Evolutionary conservation across 1,284 basidiomycete genomes (phyloP), one percentile per base, ranked within the genome.

Genomic region (Termitomyces sp.): DNA sequence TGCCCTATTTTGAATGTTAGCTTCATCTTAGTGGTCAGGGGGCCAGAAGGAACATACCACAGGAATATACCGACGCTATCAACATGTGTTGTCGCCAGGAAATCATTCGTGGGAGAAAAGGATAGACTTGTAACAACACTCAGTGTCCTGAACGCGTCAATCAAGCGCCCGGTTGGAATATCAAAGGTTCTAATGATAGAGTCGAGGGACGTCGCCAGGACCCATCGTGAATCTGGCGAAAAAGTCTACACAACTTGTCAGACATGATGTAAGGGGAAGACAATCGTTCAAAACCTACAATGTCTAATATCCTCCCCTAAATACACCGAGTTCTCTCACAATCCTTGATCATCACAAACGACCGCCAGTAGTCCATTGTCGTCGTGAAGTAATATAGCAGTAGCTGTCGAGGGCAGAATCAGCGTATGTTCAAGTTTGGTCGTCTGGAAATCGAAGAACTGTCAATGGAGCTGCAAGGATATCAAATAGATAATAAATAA

Each of bases 401-500:
- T 81, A 30, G 84, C 79, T 1, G 84, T 75, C 5, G 89, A 84
- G 1, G 88, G 78, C 1, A 97, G 68, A 10, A 83, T 70, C 41
- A 93, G 60, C 0, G 84, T 84, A 51, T 88, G 73, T 52, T 88
- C 76, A 46, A 92, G 71, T 58, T 82, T 81, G 8, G 89, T 83
- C 0, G 87, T 86, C 65, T 94, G 88, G 69, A 99, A 99, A 70
- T 98, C 91, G 64, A 97, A 99, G 75, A 97, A 97, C 91, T 97
- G 57, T 19, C 24, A 44, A 46, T 52, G 38, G 30, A 24, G 42
- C 41, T 24, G 28, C 26, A 49, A 16, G 21, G 10, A 42, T n/a
- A 42, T 21, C n/a, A 13, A 13, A 35, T 5, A 16, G 2, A 6
- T 35, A n/a, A 10, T 30, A 35, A 18, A 30, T 24, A 57, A 16